Evolutionary conservation across 1,284 basidiomycete genomes (phyloP).

Genomic region (Pyrrhoderma lamaoense): DNA sequence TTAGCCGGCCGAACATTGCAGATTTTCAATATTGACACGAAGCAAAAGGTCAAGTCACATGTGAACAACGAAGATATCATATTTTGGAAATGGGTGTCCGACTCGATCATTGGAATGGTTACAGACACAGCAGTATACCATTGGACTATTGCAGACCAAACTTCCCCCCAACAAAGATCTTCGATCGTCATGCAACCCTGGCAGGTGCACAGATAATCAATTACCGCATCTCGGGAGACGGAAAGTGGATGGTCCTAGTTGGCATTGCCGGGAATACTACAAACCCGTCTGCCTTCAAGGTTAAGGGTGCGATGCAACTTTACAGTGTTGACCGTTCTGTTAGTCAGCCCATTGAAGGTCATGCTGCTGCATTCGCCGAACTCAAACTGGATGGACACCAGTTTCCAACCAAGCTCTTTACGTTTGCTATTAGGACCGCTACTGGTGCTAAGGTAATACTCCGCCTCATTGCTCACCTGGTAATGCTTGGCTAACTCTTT

Average conservation of each 20-base stretch:
- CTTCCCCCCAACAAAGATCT: constrained; percentile 84
- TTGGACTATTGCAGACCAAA: constrained; percentile 77
- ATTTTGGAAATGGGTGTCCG: constrained; percentile 99
- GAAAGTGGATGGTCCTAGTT: constrained; percentile 96
- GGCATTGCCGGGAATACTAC: constrained; percentile 94
- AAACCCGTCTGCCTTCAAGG: constrained; percentile 92
- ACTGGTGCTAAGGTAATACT: constrained; percentile 86
- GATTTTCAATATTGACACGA: constrained; percentile 97
- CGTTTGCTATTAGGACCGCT: constrained; percentile 92
- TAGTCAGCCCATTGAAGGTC: constrained; percentile 97
- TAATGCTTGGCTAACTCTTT: not conserved
- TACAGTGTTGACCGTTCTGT: constrained; percentile 92
- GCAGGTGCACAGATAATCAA: constrained; percentile 97
- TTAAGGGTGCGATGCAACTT: constrained; percentile 94
- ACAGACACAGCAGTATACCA: constrained; percentile 93
- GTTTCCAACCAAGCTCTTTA: constrained; percentile 85
- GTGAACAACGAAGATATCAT: constrained; percentile 91
- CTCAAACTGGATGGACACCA: constrained; percentile 85
- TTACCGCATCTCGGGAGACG: constrained; percentile 88
- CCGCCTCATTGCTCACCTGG: not conserved
- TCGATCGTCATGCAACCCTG: constrained; percentile 95
- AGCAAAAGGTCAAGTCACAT: constrained; percentile 97
- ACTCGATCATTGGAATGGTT: constrained; percentile 89
- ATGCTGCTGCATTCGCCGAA: constrained; percentile 95
- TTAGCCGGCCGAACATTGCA: constrained; percentile 90